Evolutionary conservation across 495 filamentous ascomycete genomes (phyloP).

Genomic region (Penicillium fimorum): DNA sequence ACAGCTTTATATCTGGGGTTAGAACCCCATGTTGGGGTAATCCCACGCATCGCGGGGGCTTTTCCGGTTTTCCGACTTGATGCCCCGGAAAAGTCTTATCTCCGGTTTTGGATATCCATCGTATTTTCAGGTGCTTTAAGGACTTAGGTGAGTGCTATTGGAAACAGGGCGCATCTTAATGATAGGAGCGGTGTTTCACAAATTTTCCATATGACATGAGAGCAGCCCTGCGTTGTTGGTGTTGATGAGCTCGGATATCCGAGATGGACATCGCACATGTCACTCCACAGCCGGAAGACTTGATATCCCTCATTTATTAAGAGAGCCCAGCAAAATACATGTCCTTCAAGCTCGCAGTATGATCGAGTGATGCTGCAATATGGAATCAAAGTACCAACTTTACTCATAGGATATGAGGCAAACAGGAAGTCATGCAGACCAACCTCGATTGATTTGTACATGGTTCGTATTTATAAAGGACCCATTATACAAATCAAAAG

Average conservation of each 20-base stretch:
- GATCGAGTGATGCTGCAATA: too few species aligned
- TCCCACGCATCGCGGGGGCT: constrained; percentile 11
- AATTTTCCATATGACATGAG: not conserved
- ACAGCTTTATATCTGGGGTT: constrained; percentile 10
- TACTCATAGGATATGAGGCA: too few species aligned
- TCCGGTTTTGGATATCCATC: not conserved
- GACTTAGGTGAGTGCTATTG: too few species aligned
- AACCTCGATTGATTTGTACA: not conserved
- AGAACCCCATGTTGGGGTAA: constrained; percentile 4
- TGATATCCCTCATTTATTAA: too few species aligned
- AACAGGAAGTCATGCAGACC: too few species aligned
- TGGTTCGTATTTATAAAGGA: not conserved
- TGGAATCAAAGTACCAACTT: too few species aligned
- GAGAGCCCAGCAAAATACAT: too few species aligned
- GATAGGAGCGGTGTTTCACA: not conserved
- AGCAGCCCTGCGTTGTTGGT: not conserved
- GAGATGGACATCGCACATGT: not conserved
- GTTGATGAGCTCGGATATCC: not conserved
- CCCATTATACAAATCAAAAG: not conserved
- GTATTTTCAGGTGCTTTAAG: not conserved
- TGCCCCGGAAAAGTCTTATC: constrained; percentile 11
- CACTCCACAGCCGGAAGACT: not conserved
- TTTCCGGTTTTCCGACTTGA: constrained; percentile 11
- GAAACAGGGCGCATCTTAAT: not conserved
- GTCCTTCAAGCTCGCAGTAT: too few species aligned